A percentile compares a stretch with the other conserved stretches of the same genome.
phyloP scores from a whole-genome alignment of 306 rosid species.

The Quercus wislizeni region DNA sequence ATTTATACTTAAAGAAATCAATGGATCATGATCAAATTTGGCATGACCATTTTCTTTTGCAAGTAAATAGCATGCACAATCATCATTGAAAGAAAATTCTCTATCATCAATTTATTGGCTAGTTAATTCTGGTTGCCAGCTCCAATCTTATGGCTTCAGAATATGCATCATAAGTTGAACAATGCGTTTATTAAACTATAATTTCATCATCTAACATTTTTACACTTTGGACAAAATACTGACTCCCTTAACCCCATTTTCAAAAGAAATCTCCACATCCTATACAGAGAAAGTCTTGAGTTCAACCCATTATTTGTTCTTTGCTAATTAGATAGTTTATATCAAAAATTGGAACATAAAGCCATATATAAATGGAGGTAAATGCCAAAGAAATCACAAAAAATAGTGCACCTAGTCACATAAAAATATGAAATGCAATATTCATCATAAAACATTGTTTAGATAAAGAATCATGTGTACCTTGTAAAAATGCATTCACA shows the following conservation, averaged over 20 bases:
- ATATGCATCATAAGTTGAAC: neutral
- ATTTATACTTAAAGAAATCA: too few species aligned
- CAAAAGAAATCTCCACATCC: too few species aligned
- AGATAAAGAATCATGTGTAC: constrained; percentile 36
- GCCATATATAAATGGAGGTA: neutral
- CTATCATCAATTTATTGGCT: neutral
- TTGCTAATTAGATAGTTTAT: neutral
- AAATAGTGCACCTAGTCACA: neutral
- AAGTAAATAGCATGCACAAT: neutral
- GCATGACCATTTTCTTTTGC: too few species aligned
- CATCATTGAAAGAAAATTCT: neutral
- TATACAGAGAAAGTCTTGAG: too few species aligned
- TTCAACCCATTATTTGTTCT: too few species aligned
- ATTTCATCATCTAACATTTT: too few species aligned
- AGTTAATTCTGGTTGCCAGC: neutral
- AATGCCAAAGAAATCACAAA: neutral
- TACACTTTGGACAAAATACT: too few species aligned
- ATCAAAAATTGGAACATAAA: neutral
- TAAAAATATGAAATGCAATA: neutral
- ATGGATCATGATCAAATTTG: too few species aligned
- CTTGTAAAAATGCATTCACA: constrained; percentile 69
- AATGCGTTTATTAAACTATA: too few species aligned
- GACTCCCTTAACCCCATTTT: too few species aligned
- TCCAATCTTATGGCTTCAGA: neutral
- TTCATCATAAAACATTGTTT: neutral